Base-by-base conservation (phyloP, 1,284 basidiomycete species). In the Marasmius sp. region DNA sequence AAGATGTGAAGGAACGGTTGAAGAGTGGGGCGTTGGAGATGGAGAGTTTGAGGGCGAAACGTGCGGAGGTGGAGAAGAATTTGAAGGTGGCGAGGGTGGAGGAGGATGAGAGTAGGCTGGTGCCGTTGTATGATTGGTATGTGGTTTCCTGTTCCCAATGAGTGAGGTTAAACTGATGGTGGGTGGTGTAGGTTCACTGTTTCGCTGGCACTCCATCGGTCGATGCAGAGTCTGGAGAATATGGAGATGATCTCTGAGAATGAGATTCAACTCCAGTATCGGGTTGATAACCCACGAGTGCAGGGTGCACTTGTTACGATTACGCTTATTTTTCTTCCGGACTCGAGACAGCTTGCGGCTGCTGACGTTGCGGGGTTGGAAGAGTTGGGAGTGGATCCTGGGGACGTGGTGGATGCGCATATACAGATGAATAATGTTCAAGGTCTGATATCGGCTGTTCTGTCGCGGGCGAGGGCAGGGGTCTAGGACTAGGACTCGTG, bases 221-320 rank as follows among this genome's bases (percentile, higher is more conserved):
- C 82, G 0, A 72, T 92, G 6, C 77, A 85, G 48, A 83, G 82
- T 22, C 82, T 94, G 62, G 78, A 84, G 57, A 82, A 85, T 3
- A 84, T 83, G 12, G 79, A 84, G 37, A 77, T 82, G 0, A 79
- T 82, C 16, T 87, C 90, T 1, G 88, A 92, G 63, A 91, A 92
- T 70, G 89, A 93, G 71, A 77, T 94, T 27, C 83, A 84, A 48
- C 79, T 94, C 48, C 84, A 84, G 16, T 94, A 94, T 72, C 71
- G 70, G 53, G 67, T 89, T 59, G 70, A 69, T 33, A 45, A 57
- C 33, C 70, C 22, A 45, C 67, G 33, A 64, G 69, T 16, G 66
- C 72, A 38, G 64, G 74, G 1, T 57, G 68, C 36, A 64, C 67
- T 10, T 71, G 68, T 34, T 71, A 71, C 76, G 0, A 79, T 92